Conservation (phyloP, 2,329 filamentous ascomycete species). For the Zymoseptoria brevis region DNA sequence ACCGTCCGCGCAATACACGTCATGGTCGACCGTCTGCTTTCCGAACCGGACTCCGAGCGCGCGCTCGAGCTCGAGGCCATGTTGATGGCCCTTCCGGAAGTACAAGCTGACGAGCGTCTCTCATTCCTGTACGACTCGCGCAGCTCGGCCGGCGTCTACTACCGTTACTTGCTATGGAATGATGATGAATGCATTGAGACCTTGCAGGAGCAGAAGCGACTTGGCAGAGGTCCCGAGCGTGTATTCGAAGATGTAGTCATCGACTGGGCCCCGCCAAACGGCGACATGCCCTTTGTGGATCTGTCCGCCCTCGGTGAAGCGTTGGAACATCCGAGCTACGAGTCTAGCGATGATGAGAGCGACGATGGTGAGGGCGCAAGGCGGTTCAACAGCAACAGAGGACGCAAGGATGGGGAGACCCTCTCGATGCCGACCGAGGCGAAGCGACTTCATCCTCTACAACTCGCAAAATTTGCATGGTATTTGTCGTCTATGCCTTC, state of each 20-base stretch:
- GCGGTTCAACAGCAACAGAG: constrained; percentile 33
- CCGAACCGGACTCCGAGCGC: constrained; percentile 40
- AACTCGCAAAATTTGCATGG: constrained; percentile 77
- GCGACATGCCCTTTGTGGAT: constrained; percentile 55
- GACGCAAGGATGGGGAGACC: constrained; percentile 34
- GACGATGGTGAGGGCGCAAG: constrained; percentile 47
- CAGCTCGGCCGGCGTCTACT: constrained; percentile 75
- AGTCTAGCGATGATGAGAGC: constrained; percentile 79
- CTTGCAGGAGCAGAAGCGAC: constrained; percentile 34
- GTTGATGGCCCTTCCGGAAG: constrained; percentile 76
- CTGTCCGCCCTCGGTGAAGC: constrained; percentile 66
- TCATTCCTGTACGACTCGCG: constrained; percentile 87
- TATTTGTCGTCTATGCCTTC: constrained; percentile 76
- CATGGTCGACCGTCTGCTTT: constrained; percentile 70
- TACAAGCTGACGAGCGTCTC: constrained; percentile 83
- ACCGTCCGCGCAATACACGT: constrained; percentile 80
- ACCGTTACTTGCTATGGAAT: constrained; percentile 81
- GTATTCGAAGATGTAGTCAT: constrained; percentile 65
- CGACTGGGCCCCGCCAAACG: constrained; percentile 69
- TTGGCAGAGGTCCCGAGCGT: constrained; percentile 21
- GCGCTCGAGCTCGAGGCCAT: constrained; percentile 85
- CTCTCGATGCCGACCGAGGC: constrained; percentile 26
- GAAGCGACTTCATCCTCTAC: constrained; percentile 69
- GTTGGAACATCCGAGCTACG: constrained; percentile 74
- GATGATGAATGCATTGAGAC: constrained; percentile 38